Evolutionary conservation across 768 basidiomycete genomes (phyloP).

Genomic region (Mycena galopus): DNA sequence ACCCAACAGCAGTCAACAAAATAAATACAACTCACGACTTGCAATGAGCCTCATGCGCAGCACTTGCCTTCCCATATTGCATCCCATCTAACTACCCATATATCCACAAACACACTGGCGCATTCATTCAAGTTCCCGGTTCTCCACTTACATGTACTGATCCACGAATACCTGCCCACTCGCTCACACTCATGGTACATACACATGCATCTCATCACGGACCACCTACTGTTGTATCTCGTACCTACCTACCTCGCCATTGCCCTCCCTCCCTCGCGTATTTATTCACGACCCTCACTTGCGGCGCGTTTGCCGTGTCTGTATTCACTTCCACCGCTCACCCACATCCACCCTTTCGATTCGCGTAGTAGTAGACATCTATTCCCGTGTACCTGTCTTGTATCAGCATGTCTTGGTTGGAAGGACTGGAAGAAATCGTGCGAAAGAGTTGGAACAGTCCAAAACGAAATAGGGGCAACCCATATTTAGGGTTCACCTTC

Average conservation of each 20-base stretch:
- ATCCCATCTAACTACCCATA: conserved; percentile 9
- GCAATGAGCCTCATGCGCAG: conserved; percentile 3
- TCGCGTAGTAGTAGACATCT: not conserved
- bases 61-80: not conserved
- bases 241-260: conserved; percentile 12
- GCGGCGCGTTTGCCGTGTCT: not conserved
- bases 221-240: conserved; percentile 21
- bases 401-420: conserved; percentile 4
- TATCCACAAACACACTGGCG: conserved; percentile 2
- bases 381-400: not conserved
- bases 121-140: not conserved
- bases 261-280: not conserved
- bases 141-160: no score
- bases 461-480: conserved; percentile 6
- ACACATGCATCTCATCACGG: conserved; percentile 23
- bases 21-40: not conserved
- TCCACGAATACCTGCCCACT: conserved; percentile 9
- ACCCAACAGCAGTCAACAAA: not conserved
- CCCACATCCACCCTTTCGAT: not conserved
- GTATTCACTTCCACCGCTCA: not conserved
- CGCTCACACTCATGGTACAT: conserved; percentile 16
- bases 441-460: no score
- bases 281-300: not conserved
- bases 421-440: no score
- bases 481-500: not conserved